A percentile compares a stretch with the other conserved stretches of the same genome.
Conservation (phyloP, 1,139 yeast species). For the Magnusiomyces magnusii region DNA sequence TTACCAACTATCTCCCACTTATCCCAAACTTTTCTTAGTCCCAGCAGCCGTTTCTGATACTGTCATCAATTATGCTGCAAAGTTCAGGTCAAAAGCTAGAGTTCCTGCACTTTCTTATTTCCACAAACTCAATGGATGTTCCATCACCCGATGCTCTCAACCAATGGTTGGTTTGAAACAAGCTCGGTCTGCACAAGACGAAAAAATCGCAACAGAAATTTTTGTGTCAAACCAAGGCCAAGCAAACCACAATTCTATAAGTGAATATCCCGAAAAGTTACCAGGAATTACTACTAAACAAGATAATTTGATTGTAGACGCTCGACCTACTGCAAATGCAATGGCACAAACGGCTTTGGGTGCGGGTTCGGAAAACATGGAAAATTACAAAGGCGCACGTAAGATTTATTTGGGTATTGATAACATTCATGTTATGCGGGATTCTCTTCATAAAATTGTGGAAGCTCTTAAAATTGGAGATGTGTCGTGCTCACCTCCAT, state of each 20-base stretch:
- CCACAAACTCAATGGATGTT: slow-evolving; percentile 59
- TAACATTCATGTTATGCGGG: slow-evolving; percentile 92
- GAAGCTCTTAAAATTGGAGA: slow-evolving; percentile 66
- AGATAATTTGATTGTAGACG: slow-evolving; percentile 74
- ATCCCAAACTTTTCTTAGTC: slow-evolving; percentile 60
- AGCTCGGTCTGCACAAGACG: slow-evolving; percentile 86
- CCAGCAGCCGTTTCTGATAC: slow-evolving; percentile 76
- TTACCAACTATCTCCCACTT: slow-evolving; percentile 64
- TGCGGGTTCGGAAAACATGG: slow-evolving; percentile 94
- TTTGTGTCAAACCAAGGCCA: slow-evolving; percentile 41
- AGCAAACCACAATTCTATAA: slow-evolving; percentile 5
- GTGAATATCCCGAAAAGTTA: slow-evolving; percentile 17
- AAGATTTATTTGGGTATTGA: slow-evolving; percentile 86
- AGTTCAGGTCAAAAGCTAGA: slow-evolving; percentile 76
- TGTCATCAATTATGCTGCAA: slow-evolving; percentile 72
- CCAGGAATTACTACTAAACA: slow-evolving; percentile 21
- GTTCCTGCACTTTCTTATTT: slow-evolving; percentile 78
- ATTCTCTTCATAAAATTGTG: slow-evolving; percentile 58
- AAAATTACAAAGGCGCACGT: slow-evolving; percentile 58
- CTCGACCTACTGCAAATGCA: slow-evolving; percentile 89
- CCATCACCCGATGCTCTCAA: slow-evolving; percentile 85
- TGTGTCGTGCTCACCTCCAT: slow-evolving; percentile 40
- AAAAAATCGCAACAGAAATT: slow-evolving; percentile 64
- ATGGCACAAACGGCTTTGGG: slow-evolving; percentile 96
- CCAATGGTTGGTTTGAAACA: slow-evolving; percentile 90